phyloP scores from a whole-genome alignment of 2,329 filamentous ascomycete genomes.

The Fusarium dlaminii region DNA sequence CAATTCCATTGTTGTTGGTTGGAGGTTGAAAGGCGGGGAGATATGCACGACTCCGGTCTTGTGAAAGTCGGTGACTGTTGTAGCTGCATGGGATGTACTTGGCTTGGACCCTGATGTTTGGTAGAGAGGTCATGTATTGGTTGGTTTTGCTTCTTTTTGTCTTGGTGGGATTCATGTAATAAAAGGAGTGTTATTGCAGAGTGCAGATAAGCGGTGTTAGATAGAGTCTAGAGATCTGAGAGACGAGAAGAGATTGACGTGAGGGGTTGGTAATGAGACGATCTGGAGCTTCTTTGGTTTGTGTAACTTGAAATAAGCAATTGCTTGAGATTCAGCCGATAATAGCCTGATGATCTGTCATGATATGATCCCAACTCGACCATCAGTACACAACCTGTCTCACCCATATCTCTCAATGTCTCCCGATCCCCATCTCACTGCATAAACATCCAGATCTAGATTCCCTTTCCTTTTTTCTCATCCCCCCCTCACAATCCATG shows the following conservation, averaged over 20 bases:
- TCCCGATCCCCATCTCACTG: background rate
- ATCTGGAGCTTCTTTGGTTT: background rate
- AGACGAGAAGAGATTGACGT: background rate
- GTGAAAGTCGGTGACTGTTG: background rate
- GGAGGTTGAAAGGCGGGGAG: background rate
- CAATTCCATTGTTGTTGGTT: background rate
- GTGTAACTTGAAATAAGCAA: background rate
- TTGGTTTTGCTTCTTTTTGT: background rate
- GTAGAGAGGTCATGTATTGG: background rate
- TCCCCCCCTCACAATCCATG: background rate
- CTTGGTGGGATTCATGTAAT: background rate
- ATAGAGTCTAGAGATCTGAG: background rate
- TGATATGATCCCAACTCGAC: background rate
- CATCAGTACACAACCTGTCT: background rate
- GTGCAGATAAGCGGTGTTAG: background rate
- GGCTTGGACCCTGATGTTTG: background rate
- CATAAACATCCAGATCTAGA: background rate
- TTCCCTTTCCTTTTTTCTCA: background rate
- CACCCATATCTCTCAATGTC: background rate
- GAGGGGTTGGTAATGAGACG: background rate
- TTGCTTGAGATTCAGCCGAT: background rate
- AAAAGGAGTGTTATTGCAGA: background rate
- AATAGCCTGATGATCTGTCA: background rate
- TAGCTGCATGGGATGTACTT: background rate
- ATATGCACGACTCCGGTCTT: conserved; percentile 5